Conservation (phyloP, 805 yeast genomes). For the Ogataea degrootiae region DNA sequence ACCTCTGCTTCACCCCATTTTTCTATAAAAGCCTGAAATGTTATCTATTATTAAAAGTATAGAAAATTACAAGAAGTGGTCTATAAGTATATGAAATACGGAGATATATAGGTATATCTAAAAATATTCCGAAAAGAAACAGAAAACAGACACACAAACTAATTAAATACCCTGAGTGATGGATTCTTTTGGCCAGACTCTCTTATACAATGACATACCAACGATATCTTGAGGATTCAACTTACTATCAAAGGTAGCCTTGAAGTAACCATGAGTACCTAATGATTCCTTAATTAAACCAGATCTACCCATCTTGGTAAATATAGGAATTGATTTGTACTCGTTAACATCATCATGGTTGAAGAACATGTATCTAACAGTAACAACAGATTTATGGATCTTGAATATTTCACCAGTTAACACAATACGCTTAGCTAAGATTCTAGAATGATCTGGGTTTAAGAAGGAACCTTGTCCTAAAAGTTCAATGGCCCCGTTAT, state of each 20-base stretch:
- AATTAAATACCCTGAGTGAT: constrained; percentile 18
- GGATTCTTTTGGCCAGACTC: constrained; percentile 79
- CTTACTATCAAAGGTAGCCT: constrained; percentile 90
- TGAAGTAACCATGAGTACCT: constrained; percentile 98
- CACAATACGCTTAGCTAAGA: constrained; percentile 81
- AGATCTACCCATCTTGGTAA: constrained; percentile 87
- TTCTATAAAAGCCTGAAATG: no score
- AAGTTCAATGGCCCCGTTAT: constrained; percentile 51
- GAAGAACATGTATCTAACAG: constrained; percentile 97
- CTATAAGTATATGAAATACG: background rate
- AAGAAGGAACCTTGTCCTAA: constrained; percentile 89
- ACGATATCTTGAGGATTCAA: constrained; percentile 87
- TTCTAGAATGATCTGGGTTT: constrained; percentile 78
- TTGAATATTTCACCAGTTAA: constrained; percentile 94
- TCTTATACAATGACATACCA: constrained; percentile 89
- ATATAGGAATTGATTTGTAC: constrained; percentile 88
- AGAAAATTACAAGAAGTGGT: no score
- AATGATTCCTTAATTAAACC: constrained; percentile 93
- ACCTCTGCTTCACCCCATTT: no score
- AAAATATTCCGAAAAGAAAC: no score
- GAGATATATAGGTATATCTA: background rate
- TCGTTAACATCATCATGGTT: constrained; percentile 81
- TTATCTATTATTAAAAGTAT: no score
- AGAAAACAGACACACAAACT: background rate
- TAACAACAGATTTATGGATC: constrained; percentile 87